A percentile compares a stretch with the other conserved stretches of the same genome.
phyloP scores from a whole-genome alignment of 2,329 filamentous ascomycete genomes.

The Neodidymelliopsis sp. region DNA sequence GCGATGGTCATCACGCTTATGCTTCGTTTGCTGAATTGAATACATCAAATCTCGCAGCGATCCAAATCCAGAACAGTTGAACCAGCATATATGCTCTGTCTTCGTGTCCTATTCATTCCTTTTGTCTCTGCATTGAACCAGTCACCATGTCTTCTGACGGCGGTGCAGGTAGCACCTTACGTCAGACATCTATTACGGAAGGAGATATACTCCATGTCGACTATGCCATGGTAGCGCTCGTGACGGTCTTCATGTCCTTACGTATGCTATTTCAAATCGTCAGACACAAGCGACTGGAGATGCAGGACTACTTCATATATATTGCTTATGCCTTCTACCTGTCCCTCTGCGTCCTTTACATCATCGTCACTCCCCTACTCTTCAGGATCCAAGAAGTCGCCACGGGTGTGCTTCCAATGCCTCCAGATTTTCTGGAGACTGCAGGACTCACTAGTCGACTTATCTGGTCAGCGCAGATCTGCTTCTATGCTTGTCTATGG shows the following conservation, averaged over 20 bases:
- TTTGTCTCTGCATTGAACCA: no score
- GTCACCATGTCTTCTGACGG: background rate
- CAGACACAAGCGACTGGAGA: background rate
- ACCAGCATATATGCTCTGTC: no score
- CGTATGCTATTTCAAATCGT: background rate
- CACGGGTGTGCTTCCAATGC: no score
- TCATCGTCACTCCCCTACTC: background rate
- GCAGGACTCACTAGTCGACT: background rate
- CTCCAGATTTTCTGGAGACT: background rate
- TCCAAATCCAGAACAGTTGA: no score
- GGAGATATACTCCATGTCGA: background rate
- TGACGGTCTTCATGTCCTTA: background rate
- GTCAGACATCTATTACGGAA: background rate
- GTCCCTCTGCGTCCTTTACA: background rate
- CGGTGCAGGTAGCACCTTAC: background rate
- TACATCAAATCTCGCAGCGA: no score
- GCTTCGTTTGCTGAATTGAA: no score
- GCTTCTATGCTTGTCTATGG: slow-evolving; percentile 9
- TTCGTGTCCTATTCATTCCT: no score
- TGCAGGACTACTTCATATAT: background rate
- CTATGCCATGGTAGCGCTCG: background rate
- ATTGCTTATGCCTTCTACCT: background rate
- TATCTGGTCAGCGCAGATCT: slow-evolving; percentile 1
- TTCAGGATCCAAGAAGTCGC: background rate
- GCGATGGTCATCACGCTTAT: no score